Evolutionary conservation across 352 stramenopile species (phyloP).

Genomic region (Pythium volutum): DNA sequence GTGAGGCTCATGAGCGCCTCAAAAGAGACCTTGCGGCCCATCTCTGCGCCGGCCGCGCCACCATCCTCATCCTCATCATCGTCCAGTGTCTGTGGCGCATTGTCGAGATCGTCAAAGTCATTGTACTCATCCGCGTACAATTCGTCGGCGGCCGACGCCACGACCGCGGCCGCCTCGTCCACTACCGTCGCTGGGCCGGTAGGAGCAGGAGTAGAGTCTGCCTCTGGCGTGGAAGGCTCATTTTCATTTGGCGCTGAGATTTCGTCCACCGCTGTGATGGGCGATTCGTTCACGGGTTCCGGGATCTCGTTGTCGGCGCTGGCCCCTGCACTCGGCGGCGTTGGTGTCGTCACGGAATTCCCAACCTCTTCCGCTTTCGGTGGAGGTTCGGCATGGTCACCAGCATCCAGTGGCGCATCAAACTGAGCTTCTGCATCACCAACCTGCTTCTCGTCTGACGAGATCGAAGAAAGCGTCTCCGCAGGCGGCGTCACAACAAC

Average conservation of each 20-base stretch:
- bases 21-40: slow-evolving; percentile 18
- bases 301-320: no score
- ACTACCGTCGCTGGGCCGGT: background rate
- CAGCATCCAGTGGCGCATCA: background rate
- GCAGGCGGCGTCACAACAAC: no score
- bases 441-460: background rate
- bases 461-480: background rate
- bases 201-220: background rate
- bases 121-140: slow-evolving; percentile 57
- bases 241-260: background rate
- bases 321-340: no score
- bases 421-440: background rate
- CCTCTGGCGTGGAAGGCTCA: background rate
- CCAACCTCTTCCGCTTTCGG: background rate
- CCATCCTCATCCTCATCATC: slow-evolving; percentile 1
- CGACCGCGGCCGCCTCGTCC: slow-evolving; percentile 15
- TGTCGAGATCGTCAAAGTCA: slow-evolving; percentile 46
- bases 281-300: no score
- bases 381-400: no score
- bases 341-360: no score
- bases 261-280: background rate
- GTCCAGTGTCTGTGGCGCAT: slow-evolving; percentile 13
- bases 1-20: slow-evolving; percentile 25
- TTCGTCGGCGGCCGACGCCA: slow-evolving; percentile 27
- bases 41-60: background rate